Conservation (phyloP, 2,329 filamentous ascomycete species). For the Trichoderma brevicompactum region DNA sequence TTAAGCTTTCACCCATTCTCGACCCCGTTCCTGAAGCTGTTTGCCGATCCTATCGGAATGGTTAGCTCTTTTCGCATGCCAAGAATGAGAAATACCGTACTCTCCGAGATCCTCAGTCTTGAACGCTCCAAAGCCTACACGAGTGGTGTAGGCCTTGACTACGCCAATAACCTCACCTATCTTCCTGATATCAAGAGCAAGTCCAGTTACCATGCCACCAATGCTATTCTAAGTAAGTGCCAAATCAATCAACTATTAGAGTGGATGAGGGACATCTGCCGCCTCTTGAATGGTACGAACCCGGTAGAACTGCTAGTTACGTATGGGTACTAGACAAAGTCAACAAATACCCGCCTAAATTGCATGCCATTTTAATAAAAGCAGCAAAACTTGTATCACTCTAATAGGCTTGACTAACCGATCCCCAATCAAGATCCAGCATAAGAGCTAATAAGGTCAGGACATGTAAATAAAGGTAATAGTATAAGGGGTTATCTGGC, state of each 20-base stretch:
- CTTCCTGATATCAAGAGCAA: constrained; percentile 64
- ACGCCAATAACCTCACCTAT: constrained; percentile 66
- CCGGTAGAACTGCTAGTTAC: constrained; percentile 39
- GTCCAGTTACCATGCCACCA: constrained; percentile 63
- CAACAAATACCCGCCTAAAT: constrained; percentile 33
- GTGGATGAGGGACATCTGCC: not conserved
- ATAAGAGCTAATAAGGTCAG: constrained; percentile 27
- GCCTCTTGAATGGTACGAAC: constrained; percentile 3
- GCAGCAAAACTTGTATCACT: not conserved
- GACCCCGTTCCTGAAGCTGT: constrained; percentile 54
- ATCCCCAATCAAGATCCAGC: constrained; percentile 29
- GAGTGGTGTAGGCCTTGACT: constrained; percentile 71
- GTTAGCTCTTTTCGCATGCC: constrained; percentile 18
- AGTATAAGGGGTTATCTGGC: not conserved
- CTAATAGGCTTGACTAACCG: constrained; percentile 7
- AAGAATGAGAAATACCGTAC: constrained; percentile 32
- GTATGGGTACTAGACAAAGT: constrained; percentile 34
- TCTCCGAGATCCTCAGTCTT: constrained; percentile 62
- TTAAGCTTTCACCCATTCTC: constrained; percentile 44
- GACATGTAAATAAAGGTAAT: not conserved
- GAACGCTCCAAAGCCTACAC: constrained; percentile 66
- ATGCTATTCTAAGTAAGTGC: constrained; percentile 10
- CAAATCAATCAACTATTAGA: not conserved
- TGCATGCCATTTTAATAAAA: not conserved
- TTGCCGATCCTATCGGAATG: constrained; percentile 42